Base-by-base conservation (phyloP, 352 stramenopile genomes). In the Phytophthora fragariae region DNA sequence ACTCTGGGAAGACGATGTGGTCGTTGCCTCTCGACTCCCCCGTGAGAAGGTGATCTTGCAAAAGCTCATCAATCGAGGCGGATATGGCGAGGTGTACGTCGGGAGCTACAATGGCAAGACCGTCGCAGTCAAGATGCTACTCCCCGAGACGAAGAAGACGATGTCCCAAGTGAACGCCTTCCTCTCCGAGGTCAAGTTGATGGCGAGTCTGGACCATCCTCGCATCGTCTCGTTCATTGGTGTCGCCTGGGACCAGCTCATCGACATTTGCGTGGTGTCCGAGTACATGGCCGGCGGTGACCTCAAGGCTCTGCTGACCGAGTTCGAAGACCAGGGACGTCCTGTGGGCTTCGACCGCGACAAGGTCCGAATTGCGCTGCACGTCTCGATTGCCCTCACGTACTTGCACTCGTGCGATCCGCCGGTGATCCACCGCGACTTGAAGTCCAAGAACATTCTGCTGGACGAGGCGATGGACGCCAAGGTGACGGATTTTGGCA, bases 241-340 rank as follows among this genome's bases (percentile, higher is more conserved):
- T 15, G 75, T 88, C 5, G 76, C 81, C 5, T 88, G 80, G 80
- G 73, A 83, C 47, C 67, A 76, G 37, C 64, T 84, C 27, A 75
- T 68, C 9, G 70, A 83, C 21, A 53, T 86, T 14, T 82, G 73
- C 19, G 77, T 76, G 3, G 65, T 90, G 10, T 85, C 77, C 15
- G 82, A 90, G 65, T 86, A 82, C 76, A 90, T 90, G 82, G 70
- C 57, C 44, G 66, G 71, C 1, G 66, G 71, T 0, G 80, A 90
- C 33, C 55, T 90, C 17, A 78, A 79, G 21, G 66, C 58, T 24
- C 33, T 85, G 53, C 50, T 89, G 9, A 70, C 35, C 0, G 49
- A 76, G 2, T 85, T 69, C 33, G 66, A 86, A 5, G 27, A 71
- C 2, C 49, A 72, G 21, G 54, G 39, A 7, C 73, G 65, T 1